Conservation (phyloP, 2,329 filamentous ascomycete species). For the Pseudogymnoascus destructans region DNA sequence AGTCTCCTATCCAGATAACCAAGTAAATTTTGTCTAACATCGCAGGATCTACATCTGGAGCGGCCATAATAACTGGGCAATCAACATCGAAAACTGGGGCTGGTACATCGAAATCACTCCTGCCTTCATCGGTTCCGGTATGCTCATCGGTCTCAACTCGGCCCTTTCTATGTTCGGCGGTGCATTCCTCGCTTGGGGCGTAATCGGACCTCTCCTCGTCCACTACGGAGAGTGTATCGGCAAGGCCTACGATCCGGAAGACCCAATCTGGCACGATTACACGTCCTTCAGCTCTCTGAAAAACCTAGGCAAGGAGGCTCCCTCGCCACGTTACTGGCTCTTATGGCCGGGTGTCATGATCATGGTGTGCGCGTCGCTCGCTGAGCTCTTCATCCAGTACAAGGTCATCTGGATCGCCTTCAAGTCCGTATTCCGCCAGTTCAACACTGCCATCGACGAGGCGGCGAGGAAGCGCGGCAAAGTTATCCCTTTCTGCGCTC, state of each 20-base stretch:
- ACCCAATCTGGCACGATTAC: conserved; percentile 33
- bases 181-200: conserved; percentile 31
- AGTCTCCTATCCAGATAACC: conserved; percentile 9
- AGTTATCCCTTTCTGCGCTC: conserved; percentile 31
- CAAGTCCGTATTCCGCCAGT: conserved; percentile 36
- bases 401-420: conserved; percentile 34
- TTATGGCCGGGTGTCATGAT: conserved; percentile 37
- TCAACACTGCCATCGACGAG: conserved; percentile 31
- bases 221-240: conserved; percentile 37
- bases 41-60: conserved; percentile 42
- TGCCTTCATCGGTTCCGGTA: conserved; percentile 43
- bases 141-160: conserved; percentile 40
- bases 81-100: conserved; percentile 46
- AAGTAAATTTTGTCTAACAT: conserved; percentile 15
- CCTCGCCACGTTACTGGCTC: conserved; percentile 38
- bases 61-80: conserved; percentile 36
- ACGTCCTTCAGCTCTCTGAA: conserved; percentile 30
- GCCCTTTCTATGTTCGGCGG: conserved; percentile 45
- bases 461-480: conserved; percentile 31
- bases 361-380: conserved; percentile 39
- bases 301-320: conserved; percentile 30
- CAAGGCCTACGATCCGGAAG: conserved; percentile 22
- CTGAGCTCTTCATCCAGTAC: conserved; percentile 32
- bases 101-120: conserved; percentile 48
- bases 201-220: conserved; percentile 45